Conservation (phyloP, 352 stramenopile genomes). For the Phytophthora citrophthora region DNA sequence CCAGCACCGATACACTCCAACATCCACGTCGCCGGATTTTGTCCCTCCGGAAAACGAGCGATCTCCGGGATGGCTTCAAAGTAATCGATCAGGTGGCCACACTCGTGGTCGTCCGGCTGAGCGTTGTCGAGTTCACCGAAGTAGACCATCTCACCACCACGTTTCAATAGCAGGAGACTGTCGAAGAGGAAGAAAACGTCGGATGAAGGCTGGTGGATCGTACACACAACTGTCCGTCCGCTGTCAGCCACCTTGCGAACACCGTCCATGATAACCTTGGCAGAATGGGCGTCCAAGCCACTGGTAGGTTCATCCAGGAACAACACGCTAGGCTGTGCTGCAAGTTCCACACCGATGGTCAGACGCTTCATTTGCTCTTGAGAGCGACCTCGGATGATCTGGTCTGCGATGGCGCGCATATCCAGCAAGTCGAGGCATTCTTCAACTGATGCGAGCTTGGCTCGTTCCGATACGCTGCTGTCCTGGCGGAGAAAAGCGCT, state of each 20-base stretch:
- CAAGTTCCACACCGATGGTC: slow-evolving; percentile 90
- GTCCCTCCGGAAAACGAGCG: slow-evolving; percentile 26
- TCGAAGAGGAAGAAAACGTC: slow-evolving; percentile 59
- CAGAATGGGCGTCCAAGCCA: slow-evolving; percentile 83
- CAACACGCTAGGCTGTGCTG: slow-evolving; percentile 78
- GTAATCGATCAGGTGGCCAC: slow-evolving; percentile 24
- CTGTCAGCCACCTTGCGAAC: slow-evolving; percentile 82
- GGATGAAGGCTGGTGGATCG: slow-evolving; percentile 7
- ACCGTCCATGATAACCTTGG: slow-evolving; percentile 62
- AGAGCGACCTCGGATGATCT: slow-evolving; percentile 41
- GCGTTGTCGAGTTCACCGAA: slow-evolving; percentile 50
- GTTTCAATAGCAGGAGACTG: slow-evolving; percentile 76
- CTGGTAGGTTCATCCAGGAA: slow-evolving; percentile 81
- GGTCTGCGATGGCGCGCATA: slow-evolving; percentile 35
- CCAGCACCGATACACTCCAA: slow-evolving; percentile 37
- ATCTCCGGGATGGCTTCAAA: slow-evolving; percentile 42
- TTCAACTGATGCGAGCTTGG: slow-evolving; percentile 39
- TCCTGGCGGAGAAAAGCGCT: slow-evolving; percentile 72
- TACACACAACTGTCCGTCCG: slow-evolving; percentile 72
- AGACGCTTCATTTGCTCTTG: slow-evolving; percentile 64
- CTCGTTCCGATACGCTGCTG: slow-evolving; percentile 25
- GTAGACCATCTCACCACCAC: slow-evolving; percentile 61
- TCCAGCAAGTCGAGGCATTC: slow-evolving; percentile 44
- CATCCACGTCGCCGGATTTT: slow-evolving; percentile 42
- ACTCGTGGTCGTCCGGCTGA: slow-evolving; percentile 5